Conservation (phyloP, 768 basidiomycete genomes). For the Pleurotus pulmonarius region DNA sequence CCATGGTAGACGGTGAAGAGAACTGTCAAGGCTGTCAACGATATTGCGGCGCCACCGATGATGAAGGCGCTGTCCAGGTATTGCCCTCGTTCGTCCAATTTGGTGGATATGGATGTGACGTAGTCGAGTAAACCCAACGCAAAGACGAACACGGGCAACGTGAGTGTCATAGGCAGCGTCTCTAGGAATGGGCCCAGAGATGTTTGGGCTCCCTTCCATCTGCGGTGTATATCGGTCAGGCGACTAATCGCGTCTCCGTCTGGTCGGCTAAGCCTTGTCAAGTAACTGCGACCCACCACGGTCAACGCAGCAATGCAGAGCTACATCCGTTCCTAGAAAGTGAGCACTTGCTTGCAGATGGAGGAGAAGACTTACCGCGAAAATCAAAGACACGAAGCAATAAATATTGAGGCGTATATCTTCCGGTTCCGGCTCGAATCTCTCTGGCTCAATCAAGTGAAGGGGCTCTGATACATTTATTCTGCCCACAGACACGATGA, state of each 20-base stretch:
- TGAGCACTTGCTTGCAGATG: neutral
- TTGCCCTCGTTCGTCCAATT: neutral
- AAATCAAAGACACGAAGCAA: slow-evolving; percentile 14
- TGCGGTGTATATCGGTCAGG: slow-evolving; percentile 10
- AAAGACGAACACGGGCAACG: slow-evolving; percentile 13
- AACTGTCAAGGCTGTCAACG: neutral
- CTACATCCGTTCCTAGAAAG: neutral
- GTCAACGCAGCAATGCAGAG: slow-evolving; percentile 14
- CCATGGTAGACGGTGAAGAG: slow-evolving; percentile 3
- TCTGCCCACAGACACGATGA: slow-evolving; percentile 6
- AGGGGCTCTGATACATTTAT: neutral
- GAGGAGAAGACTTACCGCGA: slow-evolving; percentile 9
- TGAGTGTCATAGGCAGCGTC: slow-evolving; percentile 7
- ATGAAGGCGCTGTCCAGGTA: neutral
- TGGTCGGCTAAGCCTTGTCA: slow-evolving; percentile 9
- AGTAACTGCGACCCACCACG: slow-evolving; percentile 10
- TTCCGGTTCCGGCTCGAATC: slow-evolving; percentile 8
- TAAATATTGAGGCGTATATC: slow-evolving; percentile 15
- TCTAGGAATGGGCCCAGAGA: slow-evolving; percentile 12
- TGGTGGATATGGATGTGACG: slow-evolving; percentile 6
- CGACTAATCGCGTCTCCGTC: slow-evolving; percentile 9
- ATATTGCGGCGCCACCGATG: neutral
- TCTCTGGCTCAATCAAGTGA: neutral
- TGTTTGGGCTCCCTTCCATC: slow-evolving; percentile 9
- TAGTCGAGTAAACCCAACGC: slow-evolving; percentile 11